phyloP scores from a whole-genome alignment of 2,329 filamentous ascomycete species.

The Pestalotiopsis sp. region DNA sequence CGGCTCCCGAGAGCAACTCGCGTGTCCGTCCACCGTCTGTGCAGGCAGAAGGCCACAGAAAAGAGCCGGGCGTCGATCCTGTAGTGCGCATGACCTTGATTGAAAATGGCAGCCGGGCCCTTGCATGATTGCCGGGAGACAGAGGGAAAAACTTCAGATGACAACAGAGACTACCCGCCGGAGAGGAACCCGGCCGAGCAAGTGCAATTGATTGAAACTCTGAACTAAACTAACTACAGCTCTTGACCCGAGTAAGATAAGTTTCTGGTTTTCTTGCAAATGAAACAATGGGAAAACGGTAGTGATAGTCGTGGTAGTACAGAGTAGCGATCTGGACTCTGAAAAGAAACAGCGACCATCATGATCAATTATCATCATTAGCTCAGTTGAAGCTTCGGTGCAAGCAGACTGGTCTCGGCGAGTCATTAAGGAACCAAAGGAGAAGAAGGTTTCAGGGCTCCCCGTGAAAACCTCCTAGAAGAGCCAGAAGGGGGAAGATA shows the following conservation, averaged over 20 bases:
- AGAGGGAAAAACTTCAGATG: background rate
- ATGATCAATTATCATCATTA: background rate
- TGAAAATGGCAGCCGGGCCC: background rate
- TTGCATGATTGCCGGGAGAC: background rate
- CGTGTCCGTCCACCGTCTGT: background rate
- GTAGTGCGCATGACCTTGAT: background rate
- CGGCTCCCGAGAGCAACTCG: background rate
- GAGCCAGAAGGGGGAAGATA: background rate
- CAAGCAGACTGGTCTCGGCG: background rate
- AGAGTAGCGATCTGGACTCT: background rate
- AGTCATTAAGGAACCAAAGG: background rate
- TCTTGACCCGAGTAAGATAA: background rate
- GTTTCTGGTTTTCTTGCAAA: background rate
- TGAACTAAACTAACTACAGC: background rate
- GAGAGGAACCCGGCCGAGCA: background rate
- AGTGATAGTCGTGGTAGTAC: background rate
- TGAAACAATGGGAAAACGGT: background rate
- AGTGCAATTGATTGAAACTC: background rate
- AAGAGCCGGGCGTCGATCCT: background rate
- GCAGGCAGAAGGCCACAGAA: background rate
- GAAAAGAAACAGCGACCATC: background rate
- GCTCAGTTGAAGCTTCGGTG: background rate
- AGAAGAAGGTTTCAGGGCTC: background rate
- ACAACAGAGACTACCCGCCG: background rate
- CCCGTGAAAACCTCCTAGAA: background rate